Conservation (phyloP, 176 grass and related monocot species). For the Oryza longistaminata region DNA sequence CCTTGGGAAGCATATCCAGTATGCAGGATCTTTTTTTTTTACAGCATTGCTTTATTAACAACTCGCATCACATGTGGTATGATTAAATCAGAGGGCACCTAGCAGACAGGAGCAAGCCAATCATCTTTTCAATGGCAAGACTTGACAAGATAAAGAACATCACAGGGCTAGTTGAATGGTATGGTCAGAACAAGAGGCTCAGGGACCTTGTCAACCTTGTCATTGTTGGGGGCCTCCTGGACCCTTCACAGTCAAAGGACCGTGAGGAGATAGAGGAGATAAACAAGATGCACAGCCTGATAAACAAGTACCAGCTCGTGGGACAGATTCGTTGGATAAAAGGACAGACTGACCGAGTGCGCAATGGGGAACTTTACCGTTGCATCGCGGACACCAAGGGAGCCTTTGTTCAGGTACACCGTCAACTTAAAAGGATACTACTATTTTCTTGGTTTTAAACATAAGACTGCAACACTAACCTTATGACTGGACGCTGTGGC, state of each 20-base stretch:
- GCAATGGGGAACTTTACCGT: constrained; percentile 92
- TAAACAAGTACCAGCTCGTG: constrained; percentile 74
- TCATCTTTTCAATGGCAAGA: constrained; percentile 96
- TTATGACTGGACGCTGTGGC: neutral
- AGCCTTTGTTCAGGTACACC: constrained; percentile 86
- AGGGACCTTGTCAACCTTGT: constrained; percentile 82
- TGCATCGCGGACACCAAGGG: constrained; percentile 83
- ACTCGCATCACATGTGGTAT: neutral
- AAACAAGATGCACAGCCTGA: constrained; percentile 90
- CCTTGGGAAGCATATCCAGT: neutral
- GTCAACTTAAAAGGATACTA: neutral
- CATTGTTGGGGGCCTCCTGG: constrained; percentile 74
- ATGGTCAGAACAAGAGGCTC: constrained; percentile 82
- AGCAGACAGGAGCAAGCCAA: constrained; percentile 72
- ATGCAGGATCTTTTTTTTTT: neutral
- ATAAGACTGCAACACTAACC: neutral
- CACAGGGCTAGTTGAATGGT: constrained; percentile 90
- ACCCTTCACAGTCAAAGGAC: constrained; percentile 84
- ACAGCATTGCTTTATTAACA: neutral
- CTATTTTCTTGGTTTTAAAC: neutral
- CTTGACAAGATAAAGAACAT: constrained; percentile 96
- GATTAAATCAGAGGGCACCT: constrained; percentile 63
- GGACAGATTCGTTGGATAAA: constrained; percentile 92
- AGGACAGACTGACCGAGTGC: constrained; percentile 78
- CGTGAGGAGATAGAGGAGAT: constrained; percentile 96